Evolutionary conservation across 495 filamentous ascomycete species (phyloP).

Genomic region (Aeminium ludgeri): DNA sequence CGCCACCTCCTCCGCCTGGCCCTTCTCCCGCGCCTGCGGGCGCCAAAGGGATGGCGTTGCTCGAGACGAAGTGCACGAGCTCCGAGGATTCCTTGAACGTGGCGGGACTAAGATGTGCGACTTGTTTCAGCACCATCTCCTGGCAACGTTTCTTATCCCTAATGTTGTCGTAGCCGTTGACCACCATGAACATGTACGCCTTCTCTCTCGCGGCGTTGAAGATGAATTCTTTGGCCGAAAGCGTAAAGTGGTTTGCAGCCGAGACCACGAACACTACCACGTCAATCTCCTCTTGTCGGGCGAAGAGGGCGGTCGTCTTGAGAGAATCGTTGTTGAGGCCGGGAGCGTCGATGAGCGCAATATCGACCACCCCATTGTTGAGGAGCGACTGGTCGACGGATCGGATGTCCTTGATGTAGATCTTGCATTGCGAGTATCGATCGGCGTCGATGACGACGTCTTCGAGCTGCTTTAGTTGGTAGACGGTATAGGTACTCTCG

Average conservation of each 20-base stretch:
- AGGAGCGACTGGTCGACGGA: slow-evolving; percentile 84
- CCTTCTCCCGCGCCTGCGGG: slow-evolving; percentile 33
- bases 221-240: slow-evolving; percentile 92
- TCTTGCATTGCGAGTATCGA: slow-evolving; percentile 83
- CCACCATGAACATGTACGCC: slow-evolving; percentile 97
- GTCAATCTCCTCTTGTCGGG: slow-evolving; percentile 94
- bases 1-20: slow-evolving; percentile 38
- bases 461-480: slow-evolving; percentile 56
- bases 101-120: slow-evolving; percentile 63
- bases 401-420: slow-evolving; percentile 86
- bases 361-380: slow-evolving; percentile 95
- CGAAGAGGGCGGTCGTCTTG: slow-evolving; percentile 93
- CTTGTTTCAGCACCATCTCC: slow-evolving; percentile 82
- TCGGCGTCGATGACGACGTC: slow-evolving; percentile 76
- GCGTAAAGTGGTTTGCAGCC: slow-evolving; percentile 91
- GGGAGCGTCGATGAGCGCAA: slow-evolving; percentile 91
- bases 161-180: slow-evolving; percentile 93
- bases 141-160: slow-evolving; percentile 73
- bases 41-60: slow-evolving; percentile 70
- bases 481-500: slow-evolving; percentile 85
- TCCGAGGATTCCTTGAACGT: slow-evolving; percentile 88
- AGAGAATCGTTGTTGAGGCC: slow-evolving; percentile 89
- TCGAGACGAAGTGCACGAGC: slow-evolving; percentile 93
- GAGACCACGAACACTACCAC: slow-evolving; percentile 97
- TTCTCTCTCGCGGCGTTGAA: slow-evolving; percentile 90